Percentiles rank a stretch among this genome's conserved stretches.
Evolutionary conservation across 805 yeast species (phyloP).

Genomic region (Candida odintsovae): DNA sequence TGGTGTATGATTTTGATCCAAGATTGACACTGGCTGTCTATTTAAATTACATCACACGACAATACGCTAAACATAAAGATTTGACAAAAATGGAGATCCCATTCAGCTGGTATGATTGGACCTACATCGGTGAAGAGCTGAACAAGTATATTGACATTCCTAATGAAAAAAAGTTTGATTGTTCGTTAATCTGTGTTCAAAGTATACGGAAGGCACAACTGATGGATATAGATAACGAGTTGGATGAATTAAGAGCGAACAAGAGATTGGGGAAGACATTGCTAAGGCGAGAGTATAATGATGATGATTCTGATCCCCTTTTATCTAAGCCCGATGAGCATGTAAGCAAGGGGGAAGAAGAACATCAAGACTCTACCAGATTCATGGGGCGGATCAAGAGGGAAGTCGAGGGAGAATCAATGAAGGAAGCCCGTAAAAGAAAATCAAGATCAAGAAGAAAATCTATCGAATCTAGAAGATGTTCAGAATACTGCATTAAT

Average conservation of each 20-base stretch:
- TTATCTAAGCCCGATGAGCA: neutral
- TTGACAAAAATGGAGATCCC: conserved; percentile 25
- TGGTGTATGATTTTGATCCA: conserved; percentile 48
- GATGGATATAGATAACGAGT: neutral
- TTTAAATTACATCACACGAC: conserved; percentile 33
- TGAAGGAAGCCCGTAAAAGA: neutral
- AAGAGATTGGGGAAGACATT: neutral
- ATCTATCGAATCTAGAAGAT: neutral
- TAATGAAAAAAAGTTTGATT: conserved; percentile 15
- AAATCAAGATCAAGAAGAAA: conserved; percentile 2
- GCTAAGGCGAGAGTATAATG: neutral
- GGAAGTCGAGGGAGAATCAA: neutral
- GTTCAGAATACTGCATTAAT: conserved; percentile 13
- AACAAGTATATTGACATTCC: conserved; percentile 32
- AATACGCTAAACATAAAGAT: neutral
- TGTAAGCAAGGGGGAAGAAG: neutral
- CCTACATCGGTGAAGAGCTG: conserved; percentile 34
- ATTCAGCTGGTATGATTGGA: conserved; percentile 59
- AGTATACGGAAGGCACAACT: neutral
- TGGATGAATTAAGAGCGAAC: neutral
- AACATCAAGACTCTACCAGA: neutral
- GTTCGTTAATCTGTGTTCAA: conserved; percentile 13
- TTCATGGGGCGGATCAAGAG: neutral
- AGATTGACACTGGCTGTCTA: conserved; percentile 47
- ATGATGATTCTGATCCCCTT: neutral